Evolutionary conservation across 1,284 basidiomycete species (phyloP).

Genomic region (Inonotus obliquus): DNA sequence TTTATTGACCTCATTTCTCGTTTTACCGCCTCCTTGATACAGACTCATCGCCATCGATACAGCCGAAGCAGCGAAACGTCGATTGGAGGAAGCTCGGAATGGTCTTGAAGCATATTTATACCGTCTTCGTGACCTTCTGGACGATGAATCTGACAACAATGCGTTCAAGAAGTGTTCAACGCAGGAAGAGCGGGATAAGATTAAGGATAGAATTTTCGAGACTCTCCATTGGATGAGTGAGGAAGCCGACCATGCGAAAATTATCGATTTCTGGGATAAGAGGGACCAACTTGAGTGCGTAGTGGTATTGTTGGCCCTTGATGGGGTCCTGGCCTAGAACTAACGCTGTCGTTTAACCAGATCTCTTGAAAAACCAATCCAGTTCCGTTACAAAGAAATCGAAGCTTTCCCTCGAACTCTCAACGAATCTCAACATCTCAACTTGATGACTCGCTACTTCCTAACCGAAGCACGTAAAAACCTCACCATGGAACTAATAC

Average conservation of each 20-base stretch:
- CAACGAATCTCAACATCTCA: constrained; percentile 78
- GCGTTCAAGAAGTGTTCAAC: constrained; percentile 82
- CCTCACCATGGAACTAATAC: constrained; percentile 53
- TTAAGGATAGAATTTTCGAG: constrained; percentile 64
- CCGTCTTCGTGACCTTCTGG: constrained; percentile 79
- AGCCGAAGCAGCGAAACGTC: constrained; percentile 73
- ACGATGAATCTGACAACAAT: constrained; percentile 55
- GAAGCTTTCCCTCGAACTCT: constrained; percentile 69
- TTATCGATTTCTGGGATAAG: constrained; percentile 67
- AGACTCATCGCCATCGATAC: constrained; percentile 79
- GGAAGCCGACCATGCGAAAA: constrained; percentile 80
- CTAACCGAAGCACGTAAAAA: constrained; percentile 73
- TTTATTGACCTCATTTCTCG: constrained; percentile 1
- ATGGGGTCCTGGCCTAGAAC: not conserved
- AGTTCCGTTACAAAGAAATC: constrained; percentile 84
- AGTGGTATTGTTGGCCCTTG: not conserved
- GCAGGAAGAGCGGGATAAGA: constrained; percentile 59
- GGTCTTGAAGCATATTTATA: constrained; percentile 91
- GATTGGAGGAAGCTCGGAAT: constrained; percentile 89
- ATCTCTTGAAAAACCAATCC: constrained; percentile 75
- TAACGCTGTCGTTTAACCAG: constrained; percentile 34
- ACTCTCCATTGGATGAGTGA: constrained; percentile 83
- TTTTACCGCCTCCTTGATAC: constrained; percentile 3
- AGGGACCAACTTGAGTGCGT: constrained; percentile 79
- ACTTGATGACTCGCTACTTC: constrained; percentile 78